These are phyloP conservation scores for Chlamydomonas sp. DNA, from an alignment of 139 green algal genomes.

Conservation along the genomic window DNA sequence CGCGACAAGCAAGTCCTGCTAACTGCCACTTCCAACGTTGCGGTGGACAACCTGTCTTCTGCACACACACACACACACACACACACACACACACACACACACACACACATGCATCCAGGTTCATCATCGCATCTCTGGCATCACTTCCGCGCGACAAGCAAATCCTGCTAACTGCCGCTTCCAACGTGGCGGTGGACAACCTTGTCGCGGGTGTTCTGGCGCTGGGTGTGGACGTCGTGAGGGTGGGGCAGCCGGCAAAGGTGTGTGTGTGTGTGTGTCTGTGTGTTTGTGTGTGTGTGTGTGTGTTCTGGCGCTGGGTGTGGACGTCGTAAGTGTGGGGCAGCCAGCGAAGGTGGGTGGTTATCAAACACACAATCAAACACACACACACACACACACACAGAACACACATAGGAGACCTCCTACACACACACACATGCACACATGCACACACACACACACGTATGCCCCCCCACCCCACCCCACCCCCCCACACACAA, in stretches of 20 bases:
- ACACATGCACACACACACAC: too few species aligned
- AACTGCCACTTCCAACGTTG: slow-evolving; percentile 51
- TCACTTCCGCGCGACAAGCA: slow-evolving; percentile 17
- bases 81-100: neutral
- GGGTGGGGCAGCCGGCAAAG: too few species aligned
- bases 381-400: too few species aligned
- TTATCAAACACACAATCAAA: too few species aligned
- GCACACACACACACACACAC: slow-evolving; percentile 4
- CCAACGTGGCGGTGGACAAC: slow-evolving; percentile 64
- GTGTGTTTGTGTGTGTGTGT: too few species aligned
- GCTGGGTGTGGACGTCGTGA: slow-evolving; percentile 31
- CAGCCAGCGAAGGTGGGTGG: slow-evolving; percentile 45
- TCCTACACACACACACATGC: too few species aligned
- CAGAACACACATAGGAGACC: too few species aligned
- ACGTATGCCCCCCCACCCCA: too few species aligned
- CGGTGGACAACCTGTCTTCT: slow-evolving; percentile 66
- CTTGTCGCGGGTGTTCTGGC: slow-evolving; percentile 42
- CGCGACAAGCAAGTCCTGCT: slow-evolving; percentile 31
- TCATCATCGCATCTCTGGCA: slow-evolving; percentile 19
- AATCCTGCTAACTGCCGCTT: slow-evolving; percentile 44
- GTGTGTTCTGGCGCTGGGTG: slow-evolving; percentile 34
- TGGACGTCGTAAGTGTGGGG: slow-evolving; percentile 43
- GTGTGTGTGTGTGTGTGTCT: too few species aligned
- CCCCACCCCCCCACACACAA: too few species aligned
- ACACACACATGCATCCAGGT: slow-evolving; percentile 11